These are phyloP conservation scores for Westerdykella sp. DNA, from an alignment of 2,329 filamentous ascomycete species.

Conservation along the genomic window DNA sequence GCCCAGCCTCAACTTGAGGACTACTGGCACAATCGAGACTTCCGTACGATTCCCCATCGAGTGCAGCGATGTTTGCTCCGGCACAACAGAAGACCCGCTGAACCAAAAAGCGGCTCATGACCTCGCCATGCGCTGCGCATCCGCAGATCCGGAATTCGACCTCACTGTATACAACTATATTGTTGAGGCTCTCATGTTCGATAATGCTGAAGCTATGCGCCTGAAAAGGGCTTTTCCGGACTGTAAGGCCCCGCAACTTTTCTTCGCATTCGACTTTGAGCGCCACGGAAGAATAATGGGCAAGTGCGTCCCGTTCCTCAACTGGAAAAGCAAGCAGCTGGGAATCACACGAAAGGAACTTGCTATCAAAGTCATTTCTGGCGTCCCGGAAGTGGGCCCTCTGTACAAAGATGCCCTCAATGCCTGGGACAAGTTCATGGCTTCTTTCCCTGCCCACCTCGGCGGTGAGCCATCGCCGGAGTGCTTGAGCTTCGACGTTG, in stretches of 20 bases:
- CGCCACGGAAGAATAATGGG: not conserved
- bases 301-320: not conserved
- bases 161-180: not conserved
- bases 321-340: not conserved
- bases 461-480: not conserved
- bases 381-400: not conserved
- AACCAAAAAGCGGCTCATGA: not conserved
- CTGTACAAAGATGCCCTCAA: not conserved
- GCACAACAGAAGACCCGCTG: not conserved
- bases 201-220: not conserved
- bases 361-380: not conserved
- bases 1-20: not conserved
- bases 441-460: not conserved
- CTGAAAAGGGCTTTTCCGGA: not conserved
- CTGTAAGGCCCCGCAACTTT: not conserved
- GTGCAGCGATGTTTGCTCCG: not conserved
- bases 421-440: not conserved
- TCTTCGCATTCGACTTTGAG: not conserved
- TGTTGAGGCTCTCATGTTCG: not conserved
- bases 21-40: not conserved
- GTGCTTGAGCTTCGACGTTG: not conserved
- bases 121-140: not conserved
- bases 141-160: not conserved
- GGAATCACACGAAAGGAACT: not conserved
- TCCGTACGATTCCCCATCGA: not conserved